Percentiles rank a stretch among this genome's conserved stretches.
These are phyloP conservation scores for Euclidium syriacum DNA, from an alignment of 345 rosid species.

Conservation along the genomic window DNA sequence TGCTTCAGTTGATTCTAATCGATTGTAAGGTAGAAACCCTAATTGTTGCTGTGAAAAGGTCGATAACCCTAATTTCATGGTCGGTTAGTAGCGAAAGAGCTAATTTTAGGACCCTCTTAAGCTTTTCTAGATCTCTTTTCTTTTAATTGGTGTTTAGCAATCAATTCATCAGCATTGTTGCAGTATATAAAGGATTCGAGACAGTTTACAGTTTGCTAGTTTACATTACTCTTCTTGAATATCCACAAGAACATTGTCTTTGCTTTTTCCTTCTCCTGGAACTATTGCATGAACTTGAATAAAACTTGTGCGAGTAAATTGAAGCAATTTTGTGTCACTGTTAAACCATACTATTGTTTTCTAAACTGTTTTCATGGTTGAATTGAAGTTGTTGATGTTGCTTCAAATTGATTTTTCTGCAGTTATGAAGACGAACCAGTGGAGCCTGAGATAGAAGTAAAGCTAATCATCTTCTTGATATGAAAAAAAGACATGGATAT, in stretches of 20 bases:
- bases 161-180: no score
- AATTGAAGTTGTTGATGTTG: neutral
- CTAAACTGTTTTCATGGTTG: neutral
- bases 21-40: neutral
- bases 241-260: no score
- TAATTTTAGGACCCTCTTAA: neutral
- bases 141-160: no score
- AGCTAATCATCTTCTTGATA: neutral
- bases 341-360: neutral
- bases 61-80: neutral
- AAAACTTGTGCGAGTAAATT: neutral
- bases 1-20: neutral
- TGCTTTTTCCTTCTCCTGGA: no score
- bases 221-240: no score
- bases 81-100: neutral
- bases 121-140: neutral
- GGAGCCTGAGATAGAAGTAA: conserved; percentile 83
- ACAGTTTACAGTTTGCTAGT: neutral
- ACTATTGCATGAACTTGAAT: neutral
- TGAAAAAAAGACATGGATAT: neutral
- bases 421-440: conserved; percentile 87
- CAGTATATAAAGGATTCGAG: no score
- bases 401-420: conserved; percentile 17
- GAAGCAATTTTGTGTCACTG: neutral
- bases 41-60: neutral